These are phyloP conservation scores for Raddia guianensis DNA, from an alignment of 176 grass and related monocot genomes.

Conservation along the genomic window DNA sequence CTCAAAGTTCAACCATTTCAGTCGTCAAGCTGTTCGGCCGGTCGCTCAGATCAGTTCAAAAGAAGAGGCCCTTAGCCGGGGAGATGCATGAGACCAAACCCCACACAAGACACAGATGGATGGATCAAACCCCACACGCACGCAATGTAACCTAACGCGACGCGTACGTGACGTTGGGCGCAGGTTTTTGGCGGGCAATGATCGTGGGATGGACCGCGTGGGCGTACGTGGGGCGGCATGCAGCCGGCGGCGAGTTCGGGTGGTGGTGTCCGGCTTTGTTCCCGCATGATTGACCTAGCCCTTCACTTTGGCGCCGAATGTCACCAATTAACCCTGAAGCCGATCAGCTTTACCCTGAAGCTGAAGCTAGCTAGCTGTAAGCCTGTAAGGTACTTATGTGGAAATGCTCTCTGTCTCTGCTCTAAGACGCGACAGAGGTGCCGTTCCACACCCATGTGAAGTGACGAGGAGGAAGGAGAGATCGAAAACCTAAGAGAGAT, in stretches of 20 bases:
- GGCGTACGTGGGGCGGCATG: background rate
- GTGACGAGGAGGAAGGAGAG: no score
- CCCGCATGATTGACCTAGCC: conserved; percentile 1
- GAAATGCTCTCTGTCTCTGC: no score
- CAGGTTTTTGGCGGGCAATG: background rate
- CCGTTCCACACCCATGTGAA: no score
- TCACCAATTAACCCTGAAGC: no score
- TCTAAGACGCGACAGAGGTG: no score
- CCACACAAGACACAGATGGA: background rate
- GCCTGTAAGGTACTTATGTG: no score
- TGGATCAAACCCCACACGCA: background rate
- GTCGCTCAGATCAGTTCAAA: no score
- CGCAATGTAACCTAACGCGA: conserved; percentile 6
- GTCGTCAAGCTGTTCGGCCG: no score
- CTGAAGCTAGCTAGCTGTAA: no score
- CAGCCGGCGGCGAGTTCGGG: background rate
- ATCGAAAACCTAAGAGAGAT: no score
- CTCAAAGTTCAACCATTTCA: no score
- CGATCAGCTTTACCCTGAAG: no score
- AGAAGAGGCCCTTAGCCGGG: background rate
- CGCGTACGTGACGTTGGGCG: background rate
- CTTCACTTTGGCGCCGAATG: background rate
- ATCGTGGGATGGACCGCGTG: conserved; percentile 20
- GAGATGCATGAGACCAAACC: background rate
- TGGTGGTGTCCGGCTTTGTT: background rate